Evolutionary conservation across 2,329 filamentous ascomycete genomes (phyloP).

Genomic region (Nigrospora oryzae): DNA sequence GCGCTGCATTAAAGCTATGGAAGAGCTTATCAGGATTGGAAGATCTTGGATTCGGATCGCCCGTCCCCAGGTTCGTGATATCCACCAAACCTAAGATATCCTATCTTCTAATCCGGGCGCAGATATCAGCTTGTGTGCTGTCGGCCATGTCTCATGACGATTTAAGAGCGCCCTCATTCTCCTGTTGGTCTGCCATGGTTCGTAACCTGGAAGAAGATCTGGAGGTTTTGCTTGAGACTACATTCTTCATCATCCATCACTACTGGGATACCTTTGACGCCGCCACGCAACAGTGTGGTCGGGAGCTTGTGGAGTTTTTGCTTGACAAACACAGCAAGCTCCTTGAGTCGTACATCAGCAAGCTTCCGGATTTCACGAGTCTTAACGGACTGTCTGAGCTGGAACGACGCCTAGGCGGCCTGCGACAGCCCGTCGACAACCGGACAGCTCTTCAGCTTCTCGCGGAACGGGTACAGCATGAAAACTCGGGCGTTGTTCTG

Average conservation of each 20-base stretch:
- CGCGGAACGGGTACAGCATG: slow-evolving; percentile 65
- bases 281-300: slow-evolving; percentile 49
- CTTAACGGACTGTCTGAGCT: slow-evolving; percentile 63
- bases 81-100: background rate
- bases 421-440: slow-evolving; percentile 58
- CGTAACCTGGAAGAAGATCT: slow-evolving; percentile 66
- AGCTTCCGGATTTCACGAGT: slow-evolving; percentile 67
- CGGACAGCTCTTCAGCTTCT: slow-evolving; percentile 65
- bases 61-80: slow-evolving; percentile 61
- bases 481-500: slow-evolving; percentile 77
- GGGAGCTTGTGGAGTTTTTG: slow-evolving; percentile 55
- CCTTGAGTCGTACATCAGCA: slow-evolving; percentile 60
- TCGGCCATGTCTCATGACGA: slow-evolving; percentile 69
- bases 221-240: slow-evolving; percentile 74
- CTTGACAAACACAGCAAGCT: slow-evolving; percentile 53
- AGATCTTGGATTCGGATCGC: slow-evolving; percentile 67
- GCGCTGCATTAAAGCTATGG: slow-evolving; percentile 72
- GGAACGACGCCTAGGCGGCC: slow-evolving; percentile 53
- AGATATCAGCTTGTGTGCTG: slow-evolving; percentile 89
- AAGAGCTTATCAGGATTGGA: slow-evolving; percentile 76
- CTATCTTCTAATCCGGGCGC: slow-evolving; percentile 13
- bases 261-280: slow-evolving; percentile 67
- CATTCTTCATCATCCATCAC: slow-evolving; percentile 76
- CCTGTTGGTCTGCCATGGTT: slow-evolving; percentile 77
- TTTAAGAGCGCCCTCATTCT: slow-evolving; percentile 72